A percentile compares a stretch with the other conserved stretches of the same genome.
These are phyloP conservation scores for Thymus mandschuricus DNA, from an alignment of 257 asterid genomes.

Conservation along the genomic window DNA sequence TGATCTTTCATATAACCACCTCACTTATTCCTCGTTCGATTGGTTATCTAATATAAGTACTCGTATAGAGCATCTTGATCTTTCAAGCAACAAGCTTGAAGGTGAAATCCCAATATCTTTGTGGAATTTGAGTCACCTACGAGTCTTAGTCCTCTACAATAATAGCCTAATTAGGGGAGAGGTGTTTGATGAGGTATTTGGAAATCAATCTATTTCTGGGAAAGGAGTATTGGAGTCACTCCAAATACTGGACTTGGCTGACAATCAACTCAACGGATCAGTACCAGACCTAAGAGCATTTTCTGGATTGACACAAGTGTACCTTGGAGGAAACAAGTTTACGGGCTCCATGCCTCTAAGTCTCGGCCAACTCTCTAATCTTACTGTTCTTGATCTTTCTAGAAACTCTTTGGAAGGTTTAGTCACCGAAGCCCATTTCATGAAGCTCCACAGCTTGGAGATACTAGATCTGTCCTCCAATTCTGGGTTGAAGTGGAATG, in stretches of 20 bases:
- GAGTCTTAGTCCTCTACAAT: neutral
- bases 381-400: slow-evolving; percentile 8
- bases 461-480: slow-evolving; percentile 35
- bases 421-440: slow-evolving; percentile 32
- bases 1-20: too few species aligned
- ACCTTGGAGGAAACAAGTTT: neutral
- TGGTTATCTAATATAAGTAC: too few species aligned
- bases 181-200: neutral
- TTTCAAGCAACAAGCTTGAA: slow-evolving; percentile 10
- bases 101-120: slow-evolving; percentile 33
- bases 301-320: neutral
- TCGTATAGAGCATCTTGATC: neutral
- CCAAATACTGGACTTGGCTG: slow-evolving; percentile 1
- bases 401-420: slow-evolving; percentile 31
- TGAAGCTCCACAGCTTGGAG: slow-evolving; percentile 29
- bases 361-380: slow-evolving; percentile 24
- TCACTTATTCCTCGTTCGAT: too few species aligned
- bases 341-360: slow-evolving; percentile 2
- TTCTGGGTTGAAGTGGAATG: slow-evolving; percentile 14
- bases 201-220: neutral
- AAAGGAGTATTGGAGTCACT: neutral
- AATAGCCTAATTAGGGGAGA: neutral
- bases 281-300: slow-evolving; percentile 9
- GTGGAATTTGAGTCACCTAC: neutral
- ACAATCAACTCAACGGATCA: slow-evolving; percentile 28